Percentiles rank a stretch among this genome's conserved stretches.
phyloP scores from a whole-genome alignment of 164 flowering plant species.

The Amborella trichopoda region DNA sequence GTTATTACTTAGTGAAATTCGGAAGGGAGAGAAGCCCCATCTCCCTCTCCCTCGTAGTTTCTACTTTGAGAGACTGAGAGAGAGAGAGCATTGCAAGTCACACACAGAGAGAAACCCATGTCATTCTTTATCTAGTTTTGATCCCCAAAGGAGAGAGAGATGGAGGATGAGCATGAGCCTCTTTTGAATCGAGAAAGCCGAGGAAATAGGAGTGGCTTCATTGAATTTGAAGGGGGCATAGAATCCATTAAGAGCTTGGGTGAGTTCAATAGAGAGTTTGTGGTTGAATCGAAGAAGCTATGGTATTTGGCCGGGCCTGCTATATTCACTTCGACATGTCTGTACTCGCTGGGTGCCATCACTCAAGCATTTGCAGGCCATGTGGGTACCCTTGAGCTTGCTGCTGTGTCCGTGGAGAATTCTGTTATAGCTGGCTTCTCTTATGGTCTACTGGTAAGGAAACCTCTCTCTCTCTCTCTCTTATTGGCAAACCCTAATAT shows the following conservation, averaged over 20 bases:
- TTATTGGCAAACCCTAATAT: too few relatives aligned
- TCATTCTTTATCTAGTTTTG: too few relatives aligned
- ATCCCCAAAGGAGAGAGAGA: too few relatives aligned
- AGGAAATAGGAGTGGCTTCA: too few relatives aligned
- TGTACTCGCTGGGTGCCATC: slow-evolving; percentile 62
- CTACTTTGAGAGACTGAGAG: too few relatives aligned
- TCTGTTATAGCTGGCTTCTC: slow-evolving; percentile 65
- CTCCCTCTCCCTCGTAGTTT: too few relatives aligned
- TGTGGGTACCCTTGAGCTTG: slow-evolving; percentile 49
- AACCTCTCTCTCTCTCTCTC: neutral
- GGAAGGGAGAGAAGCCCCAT: too few relatives aligned
- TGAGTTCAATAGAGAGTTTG: slow-evolving; percentile 8
- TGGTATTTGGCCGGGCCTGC: slow-evolving; percentile 72
- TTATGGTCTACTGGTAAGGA: slow-evolving; percentile 45
- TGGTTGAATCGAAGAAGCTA: slow-evolving; percentile 37
- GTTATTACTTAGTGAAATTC: too few relatives aligned
- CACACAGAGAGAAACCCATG: too few relatives aligned
- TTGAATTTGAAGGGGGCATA: neutral
- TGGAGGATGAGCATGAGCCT: too few relatives aligned
- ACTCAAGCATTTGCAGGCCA: slow-evolving; percentile 69
- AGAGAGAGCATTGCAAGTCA: too few relatives aligned
- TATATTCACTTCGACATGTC: slow-evolving; percentile 57
- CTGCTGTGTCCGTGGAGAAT: slow-evolving; percentile 65
- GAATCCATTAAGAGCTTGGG: neutral
- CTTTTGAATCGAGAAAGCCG: too few relatives aligned